phyloP scores from a whole-genome alignment of 805 yeast species.

The Nakazawaea peltata region DNA sequence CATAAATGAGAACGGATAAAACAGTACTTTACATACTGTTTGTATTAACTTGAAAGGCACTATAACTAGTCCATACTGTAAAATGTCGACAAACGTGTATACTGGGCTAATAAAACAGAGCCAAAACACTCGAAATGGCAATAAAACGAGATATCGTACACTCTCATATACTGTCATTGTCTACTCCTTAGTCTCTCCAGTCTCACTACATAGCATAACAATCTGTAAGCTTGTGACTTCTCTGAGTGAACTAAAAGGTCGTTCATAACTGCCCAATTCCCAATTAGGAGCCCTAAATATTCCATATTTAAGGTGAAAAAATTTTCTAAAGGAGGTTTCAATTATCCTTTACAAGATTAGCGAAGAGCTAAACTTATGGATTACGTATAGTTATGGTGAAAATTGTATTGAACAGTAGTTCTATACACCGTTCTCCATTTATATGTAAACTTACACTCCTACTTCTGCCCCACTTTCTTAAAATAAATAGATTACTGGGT shows the following conservation, averaged over 20 bases:
- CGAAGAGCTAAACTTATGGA: too few relatives aligned
- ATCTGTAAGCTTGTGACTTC: too few relatives aligned
- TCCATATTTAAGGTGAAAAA: too few relatives aligned
- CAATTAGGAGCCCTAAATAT: too few relatives aligned
- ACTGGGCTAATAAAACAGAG: constrained; percentile 5
- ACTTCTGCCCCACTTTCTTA: constrained; percentile 52
- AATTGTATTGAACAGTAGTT: too few relatives aligned
- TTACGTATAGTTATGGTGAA: too few relatives aligned
- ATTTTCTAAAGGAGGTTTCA: too few relatives aligned
- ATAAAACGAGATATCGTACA: background rate
- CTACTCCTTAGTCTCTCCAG: background rate
- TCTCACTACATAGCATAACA: too few relatives aligned
- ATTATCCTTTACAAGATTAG: too few relatives aligned
- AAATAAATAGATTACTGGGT: constrained; percentile 45
- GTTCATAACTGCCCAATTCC: too few relatives aligned
- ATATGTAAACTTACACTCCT: constrained; percentile 43
- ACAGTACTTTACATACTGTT: background rate
- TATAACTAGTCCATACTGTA: constrained; percentile 3
- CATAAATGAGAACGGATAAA: constrained; percentile 1
- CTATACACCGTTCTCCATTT: too few relatives aligned
- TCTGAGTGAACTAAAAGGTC: too few relatives aligned
- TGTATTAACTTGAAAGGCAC: constrained; percentile 3
- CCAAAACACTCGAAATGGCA: constrained; percentile 1
- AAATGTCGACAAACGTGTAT: background rate
- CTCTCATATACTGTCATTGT: background rate